Base-by-base conservation (phyloP, 1,139 yeast genomes). In the Candida labiduridarum region DNA sequence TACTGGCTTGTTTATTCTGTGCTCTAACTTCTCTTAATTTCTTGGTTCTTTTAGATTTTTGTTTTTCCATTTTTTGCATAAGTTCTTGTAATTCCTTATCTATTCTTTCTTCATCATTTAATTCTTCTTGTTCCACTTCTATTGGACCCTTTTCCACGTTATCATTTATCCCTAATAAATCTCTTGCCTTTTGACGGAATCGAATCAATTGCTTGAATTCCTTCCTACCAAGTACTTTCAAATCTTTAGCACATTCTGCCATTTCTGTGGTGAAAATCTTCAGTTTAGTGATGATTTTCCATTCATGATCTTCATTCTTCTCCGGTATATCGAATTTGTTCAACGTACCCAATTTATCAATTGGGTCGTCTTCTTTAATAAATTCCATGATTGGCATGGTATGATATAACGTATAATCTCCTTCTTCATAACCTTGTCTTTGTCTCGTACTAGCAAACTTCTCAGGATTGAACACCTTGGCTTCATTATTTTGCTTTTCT, bases 381-480 rank as follows among this genome's bases (percentile, higher is more conserved):
- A 94, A 92, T 12, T 94, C 97, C 67, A 90, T 68, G 5, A 91
- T 76, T 18, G 90, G 80, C 74, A 82, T 77, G 15, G 84, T 83
- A 60, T 91, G 94, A 65, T 83, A 89, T 59, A 86, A 83, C 30
- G 85, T 74, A 63, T 88, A 84, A 63, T 94, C 96, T 48, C 96
- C 97, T 65, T 94, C 99, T 54, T 89, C 98, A 72, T 94, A 94
- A 80, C 99, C 99, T 22, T 44, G 46, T 59, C 87, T 89, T 47
- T 52, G 55, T 82, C 99, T 88, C 67, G 85, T 88, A 72, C 98
- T 85, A 53, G 80, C 83, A 68, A 89, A 90, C 70, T 87, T 84
- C 62, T 92, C 98, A 0, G 99, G 99, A 63, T 94, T 91, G 72
- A 85, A 94, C 41, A 94, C 87, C 66, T 91, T 91, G 11, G 96